A percentile compares a stretch with the other conserved stretches of the same genome.
Evolutionary conservation across 176 grass and related monocot genomes (phyloP).

Genomic region (Saccharum officinarum): DNA sequence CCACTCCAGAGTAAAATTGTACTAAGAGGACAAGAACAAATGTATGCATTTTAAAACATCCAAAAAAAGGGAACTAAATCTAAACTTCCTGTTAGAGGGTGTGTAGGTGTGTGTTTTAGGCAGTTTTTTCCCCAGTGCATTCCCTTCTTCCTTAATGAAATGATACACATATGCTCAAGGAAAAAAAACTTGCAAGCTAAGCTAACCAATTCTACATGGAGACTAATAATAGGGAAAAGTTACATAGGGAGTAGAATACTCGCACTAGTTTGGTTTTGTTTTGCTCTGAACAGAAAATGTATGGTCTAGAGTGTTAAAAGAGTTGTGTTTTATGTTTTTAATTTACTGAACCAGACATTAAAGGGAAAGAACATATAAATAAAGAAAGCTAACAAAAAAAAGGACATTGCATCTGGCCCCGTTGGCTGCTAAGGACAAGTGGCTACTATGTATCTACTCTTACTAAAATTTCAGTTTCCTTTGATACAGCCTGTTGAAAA

Average conservation of each 20-base stretch:
- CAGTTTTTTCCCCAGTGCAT: no score
- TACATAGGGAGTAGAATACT: no score
- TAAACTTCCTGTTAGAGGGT: neutral
- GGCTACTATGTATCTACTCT: neutral
- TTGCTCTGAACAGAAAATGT: neutral
- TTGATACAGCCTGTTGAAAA: neutral
- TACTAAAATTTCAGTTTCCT: neutral
- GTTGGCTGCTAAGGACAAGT: neutral
- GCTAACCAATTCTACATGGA: neutral
- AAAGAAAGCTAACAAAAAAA: neutral
- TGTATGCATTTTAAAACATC: neutral
- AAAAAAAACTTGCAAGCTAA: neutral
- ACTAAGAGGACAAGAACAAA: constrained; percentile 9
- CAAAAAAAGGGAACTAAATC: neutral
- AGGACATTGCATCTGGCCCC: neutral
- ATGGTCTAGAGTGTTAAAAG: neutral
- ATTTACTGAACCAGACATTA: neutral
- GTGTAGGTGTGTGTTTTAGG: no score
- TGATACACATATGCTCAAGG: no score
- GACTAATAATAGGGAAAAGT: neutral
- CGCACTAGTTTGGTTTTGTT: neutral
- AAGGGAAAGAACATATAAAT: neutral
- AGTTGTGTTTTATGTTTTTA: constrained; percentile 7
- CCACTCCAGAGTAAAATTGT: constrained; percentile 5
- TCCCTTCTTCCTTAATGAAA: no score